Conservation (phyloP, 164 flowering plant species). For the Stephania yunnanensis region DNA sequence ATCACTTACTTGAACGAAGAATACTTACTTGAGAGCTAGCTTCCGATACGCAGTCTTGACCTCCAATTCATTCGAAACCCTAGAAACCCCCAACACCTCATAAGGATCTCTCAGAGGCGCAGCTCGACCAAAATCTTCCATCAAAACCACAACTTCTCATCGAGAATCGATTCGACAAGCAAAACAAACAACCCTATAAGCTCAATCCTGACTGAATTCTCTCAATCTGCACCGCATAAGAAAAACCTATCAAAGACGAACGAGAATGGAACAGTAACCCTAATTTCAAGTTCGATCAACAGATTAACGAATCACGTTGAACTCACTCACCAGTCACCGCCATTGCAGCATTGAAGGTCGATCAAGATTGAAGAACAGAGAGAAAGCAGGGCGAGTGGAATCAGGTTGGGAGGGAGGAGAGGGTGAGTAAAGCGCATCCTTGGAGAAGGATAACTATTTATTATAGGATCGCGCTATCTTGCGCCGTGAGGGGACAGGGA, state of each 20-base stretch:
- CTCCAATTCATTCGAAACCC: conserved; percentile 23
- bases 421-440: conserved; percentile 35
- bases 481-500: conserved; percentile 25
- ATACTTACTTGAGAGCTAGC: conserved; percentile 21
- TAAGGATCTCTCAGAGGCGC: conserved; percentile 16
- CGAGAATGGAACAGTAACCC: conserved; percentile 1
- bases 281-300: neutral
- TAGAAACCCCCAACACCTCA: conserved; percentile 23
- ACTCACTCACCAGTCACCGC: conserved; percentile 9
- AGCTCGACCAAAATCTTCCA: conserved; percentile 13
- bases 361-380: conserved; percentile 7
- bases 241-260: conserved; percentile 3
- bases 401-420: conserved; percentile 1
- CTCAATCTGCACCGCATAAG: conserved; percentile 10
- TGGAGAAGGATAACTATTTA: conserved; percentile 29
- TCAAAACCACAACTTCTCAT: neutral
- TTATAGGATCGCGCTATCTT: conserved; percentile 22
- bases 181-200: conserved; percentile 8
- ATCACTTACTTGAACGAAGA: conserved; percentile 6
- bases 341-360: neutral
- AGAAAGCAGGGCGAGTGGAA: neutral
- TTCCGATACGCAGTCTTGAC: conserved; percentile 21
- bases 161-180: conserved; percentile 8
- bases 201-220: neutral
- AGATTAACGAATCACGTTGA: neutral